Evolutionary conservation across 768 basidiomycete genomes (phyloP).

Genomic region (Hydnomerulius pinastri): DNA sequence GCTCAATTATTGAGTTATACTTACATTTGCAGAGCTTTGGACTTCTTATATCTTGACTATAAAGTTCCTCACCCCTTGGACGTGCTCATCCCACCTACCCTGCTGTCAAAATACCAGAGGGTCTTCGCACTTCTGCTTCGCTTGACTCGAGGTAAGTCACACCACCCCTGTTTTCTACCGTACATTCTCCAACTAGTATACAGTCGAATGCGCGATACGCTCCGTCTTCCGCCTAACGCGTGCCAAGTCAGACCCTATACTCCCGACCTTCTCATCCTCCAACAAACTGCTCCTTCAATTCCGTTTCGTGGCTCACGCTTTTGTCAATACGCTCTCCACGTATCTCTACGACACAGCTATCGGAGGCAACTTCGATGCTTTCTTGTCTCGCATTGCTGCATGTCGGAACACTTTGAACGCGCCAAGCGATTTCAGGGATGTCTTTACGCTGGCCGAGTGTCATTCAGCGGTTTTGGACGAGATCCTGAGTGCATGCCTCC

Average conservation of each 20-base stretch:
- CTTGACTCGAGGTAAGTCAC: conserved; percentile 66
- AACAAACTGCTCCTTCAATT: conserved; percentile 63
- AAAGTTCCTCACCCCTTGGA: conserved; percentile 81
- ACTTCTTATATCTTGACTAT: conserved; percentile 90
- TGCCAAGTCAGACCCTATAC: conserved; percentile 44
- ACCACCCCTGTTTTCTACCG: background rate
- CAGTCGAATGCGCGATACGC: conserved; percentile 69
- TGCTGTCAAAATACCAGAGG: conserved; percentile 84
- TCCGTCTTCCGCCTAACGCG: conserved; percentile 68
- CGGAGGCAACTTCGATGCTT: conserved; percentile 71
- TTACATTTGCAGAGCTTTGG: conserved; percentile 62
- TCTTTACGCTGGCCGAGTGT: conserved; percentile 66
- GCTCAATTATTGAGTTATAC: background rate
- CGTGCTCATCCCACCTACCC: conserved; percentile 66
- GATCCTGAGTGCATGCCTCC: conserved; percentile 72
- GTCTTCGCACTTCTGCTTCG: conserved; percentile 81
- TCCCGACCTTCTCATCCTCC: conserved; percentile 56
- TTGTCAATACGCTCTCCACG: conserved; percentile 63
- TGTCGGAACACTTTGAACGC: conserved; percentile 21
- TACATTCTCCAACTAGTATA: conserved; percentile 2
- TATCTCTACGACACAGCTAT: conserved; percentile 86
- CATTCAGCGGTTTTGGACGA: conserved; percentile 75
- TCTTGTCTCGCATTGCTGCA: conserved; percentile 48
- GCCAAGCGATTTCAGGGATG: conserved; percentile 53
- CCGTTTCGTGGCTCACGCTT: conserved; percentile 72